These are phyloP conservation scores for Cadophora malorum DNA, from an alignment of 2,329 filamentous ascomycete species.

Conservation along the genomic window DNA sequence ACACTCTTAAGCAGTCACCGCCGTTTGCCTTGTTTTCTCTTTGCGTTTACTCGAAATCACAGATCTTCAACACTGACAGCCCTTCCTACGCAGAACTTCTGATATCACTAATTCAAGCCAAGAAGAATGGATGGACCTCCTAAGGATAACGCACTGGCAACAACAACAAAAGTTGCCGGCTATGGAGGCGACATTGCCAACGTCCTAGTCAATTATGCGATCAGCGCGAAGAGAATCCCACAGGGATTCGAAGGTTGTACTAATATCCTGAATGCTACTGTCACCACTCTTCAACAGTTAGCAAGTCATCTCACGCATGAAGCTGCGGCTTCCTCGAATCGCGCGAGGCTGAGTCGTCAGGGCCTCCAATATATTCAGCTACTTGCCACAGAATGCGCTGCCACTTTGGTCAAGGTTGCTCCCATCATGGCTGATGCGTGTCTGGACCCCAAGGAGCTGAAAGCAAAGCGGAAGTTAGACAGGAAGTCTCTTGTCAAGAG, in stretches of 20 bases:
- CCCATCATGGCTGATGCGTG: constrained; percentile 25
- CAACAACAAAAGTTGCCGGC: constrained; percentile 22
- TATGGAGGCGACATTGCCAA: constrained; percentile 35
- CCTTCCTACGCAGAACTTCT: background rate
- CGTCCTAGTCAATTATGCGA: constrained; percentile 34
- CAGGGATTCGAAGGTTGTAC: constrained; percentile 31
- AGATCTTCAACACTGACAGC: background rate
- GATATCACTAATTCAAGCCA: background rate
- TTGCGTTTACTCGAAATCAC: background rate
- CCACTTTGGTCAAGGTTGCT: constrained; percentile 30
- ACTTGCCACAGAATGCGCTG: constrained; percentile 36
- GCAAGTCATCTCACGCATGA: constrained; percentile 29
- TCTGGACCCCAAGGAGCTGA: constrained; percentile 28
- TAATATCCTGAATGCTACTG: constrained; percentile 33
- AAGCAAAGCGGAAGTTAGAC: constrained; percentile 29
- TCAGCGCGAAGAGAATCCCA: constrained; percentile 19
- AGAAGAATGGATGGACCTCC: constrained; percentile 28
- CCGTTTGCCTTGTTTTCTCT: background rate
- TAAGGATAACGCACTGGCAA: constrained; percentile 12
- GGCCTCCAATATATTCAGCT: constrained; percentile 35
- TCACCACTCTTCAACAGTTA: constrained; percentile 35
- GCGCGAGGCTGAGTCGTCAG: constrained; percentile 32
- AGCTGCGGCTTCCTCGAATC: background rate
- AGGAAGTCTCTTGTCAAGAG: constrained; percentile 20
- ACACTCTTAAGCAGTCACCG: constrained; percentile 1